phyloP scores from a whole-genome alignment of 352 stramenopile genomes.

The Pythium folliculosum region DNA sequence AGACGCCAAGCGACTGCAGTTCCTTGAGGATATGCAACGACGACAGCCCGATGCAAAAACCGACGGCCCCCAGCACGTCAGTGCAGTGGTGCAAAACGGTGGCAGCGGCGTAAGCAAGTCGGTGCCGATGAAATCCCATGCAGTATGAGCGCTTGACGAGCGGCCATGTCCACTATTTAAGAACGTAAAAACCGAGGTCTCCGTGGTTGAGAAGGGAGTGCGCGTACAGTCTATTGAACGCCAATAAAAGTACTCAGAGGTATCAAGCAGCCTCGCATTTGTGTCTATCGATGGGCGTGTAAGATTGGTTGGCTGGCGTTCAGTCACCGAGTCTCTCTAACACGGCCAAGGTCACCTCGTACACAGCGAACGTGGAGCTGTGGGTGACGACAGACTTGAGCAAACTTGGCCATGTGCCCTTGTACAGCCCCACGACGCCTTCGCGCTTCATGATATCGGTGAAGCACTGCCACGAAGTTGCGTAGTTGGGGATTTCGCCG shows the following conservation, averaged over 20 bases:
- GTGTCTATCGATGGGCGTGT: background rate
- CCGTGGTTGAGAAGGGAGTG: background rate
- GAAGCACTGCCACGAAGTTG: slow-evolving; percentile 60
- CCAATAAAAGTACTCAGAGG: background rate
- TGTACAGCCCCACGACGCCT: slow-evolving; percentile 76
- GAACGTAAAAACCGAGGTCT: background rate
- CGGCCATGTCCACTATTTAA: slow-evolving; percentile 13
- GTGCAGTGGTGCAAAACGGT: background rate
- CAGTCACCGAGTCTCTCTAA: slow-evolving; percentile 22
- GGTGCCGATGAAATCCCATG: background rate
- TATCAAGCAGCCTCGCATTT: background rate
- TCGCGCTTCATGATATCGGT: slow-evolving; percentile 58
- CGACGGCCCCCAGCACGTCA: background rate
- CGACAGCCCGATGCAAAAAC: slow-evolving; percentile 30
- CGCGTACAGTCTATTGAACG: background rate
- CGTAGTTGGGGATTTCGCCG: slow-evolving; percentile 69
- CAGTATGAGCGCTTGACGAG: background rate
- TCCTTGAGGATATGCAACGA: slow-evolving; percentile 65
- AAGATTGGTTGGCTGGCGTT: background rate
- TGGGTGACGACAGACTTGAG: slow-evolving; percentile 80
- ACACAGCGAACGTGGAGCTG: slow-evolving; percentile 78
- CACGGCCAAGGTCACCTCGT: slow-evolving; percentile 57
- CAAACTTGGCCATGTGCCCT: slow-evolving; percentile 75
- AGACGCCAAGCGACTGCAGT: slow-evolving; percentile 72
- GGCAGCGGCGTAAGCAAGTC: background rate